Evolutionary conservation across 2,329 filamentous ascomycete genomes (phyloP).

Genomic region (Graphilbum sp.): DNA sequence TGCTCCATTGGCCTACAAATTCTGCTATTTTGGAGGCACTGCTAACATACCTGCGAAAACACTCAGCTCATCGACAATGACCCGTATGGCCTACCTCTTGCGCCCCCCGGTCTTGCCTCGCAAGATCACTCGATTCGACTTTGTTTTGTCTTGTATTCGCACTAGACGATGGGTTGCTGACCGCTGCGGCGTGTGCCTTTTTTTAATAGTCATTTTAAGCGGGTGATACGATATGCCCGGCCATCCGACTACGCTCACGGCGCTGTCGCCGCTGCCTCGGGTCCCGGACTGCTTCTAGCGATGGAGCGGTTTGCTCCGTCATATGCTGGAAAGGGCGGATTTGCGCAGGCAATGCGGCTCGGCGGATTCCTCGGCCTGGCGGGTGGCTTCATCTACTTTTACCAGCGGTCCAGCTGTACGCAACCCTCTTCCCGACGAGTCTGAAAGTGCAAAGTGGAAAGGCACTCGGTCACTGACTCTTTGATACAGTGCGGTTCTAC

Average conservation of each 20-base stretch:
- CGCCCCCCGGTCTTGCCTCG: neutral
- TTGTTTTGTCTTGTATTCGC: too few species aligned
- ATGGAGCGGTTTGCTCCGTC: constrained; percentile 81
- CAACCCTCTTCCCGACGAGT: constrained; percentile 11
- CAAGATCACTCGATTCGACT: neutral
- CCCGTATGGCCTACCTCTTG: constrained; percentile 47
- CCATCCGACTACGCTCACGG: constrained; percentile 67
- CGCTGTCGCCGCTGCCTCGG: constrained; percentile 48
- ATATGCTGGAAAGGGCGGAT: constrained; percentile 66
- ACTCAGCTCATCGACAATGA: constrained; percentile 93
- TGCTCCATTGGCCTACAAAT: constrained; percentile 10
- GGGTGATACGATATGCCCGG: constrained; percentile 77
- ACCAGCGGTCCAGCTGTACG: constrained; percentile 71
- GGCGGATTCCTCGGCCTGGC: constrained; percentile 53
- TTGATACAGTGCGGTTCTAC: constrained; percentile 90
- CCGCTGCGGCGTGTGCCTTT: neutral
- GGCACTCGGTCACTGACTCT: too few species aligned
- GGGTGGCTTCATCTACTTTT: constrained; percentile 73
- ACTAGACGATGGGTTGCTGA: too few species aligned
- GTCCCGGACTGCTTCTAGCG: constrained; percentile 55
- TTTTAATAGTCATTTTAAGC: constrained; percentile 60
- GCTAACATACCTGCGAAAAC: constrained; percentile 1
- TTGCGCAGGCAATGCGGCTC: constrained; percentile 69
- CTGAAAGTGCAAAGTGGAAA: too few species aligned
- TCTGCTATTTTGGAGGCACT: neutral